Percentiles rank a stretch among this genome's conserved stretches.
Conservation (phyloP, 2,329 filamentous ascomycete genomes). For the Colletotrichum sansevieriae region DNA sequence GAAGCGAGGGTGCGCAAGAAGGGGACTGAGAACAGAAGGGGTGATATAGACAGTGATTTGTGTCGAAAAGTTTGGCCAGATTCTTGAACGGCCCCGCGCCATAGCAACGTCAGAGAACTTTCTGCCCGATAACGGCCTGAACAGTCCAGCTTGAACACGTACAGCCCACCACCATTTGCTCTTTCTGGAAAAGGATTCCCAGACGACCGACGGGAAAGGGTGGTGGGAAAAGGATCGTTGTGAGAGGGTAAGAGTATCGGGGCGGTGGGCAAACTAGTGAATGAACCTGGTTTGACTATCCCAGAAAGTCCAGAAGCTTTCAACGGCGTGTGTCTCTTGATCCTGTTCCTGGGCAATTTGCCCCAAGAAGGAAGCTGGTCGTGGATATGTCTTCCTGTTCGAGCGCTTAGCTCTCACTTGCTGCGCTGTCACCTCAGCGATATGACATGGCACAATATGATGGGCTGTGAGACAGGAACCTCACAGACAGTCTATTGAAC, state of each 20-base stretch:
- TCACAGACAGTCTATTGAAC: too few relatives aligned
- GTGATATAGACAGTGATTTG: too few relatives aligned
- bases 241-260: constrained; percentile 19
- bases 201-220: not conserved
- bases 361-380: not conserved
- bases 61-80: not conserved
- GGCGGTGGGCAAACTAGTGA: constrained; percentile 15
- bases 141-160: not conserved
- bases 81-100: not conserved
- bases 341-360: not conserved
- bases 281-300: constrained; percentile 2
- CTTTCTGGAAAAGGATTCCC: not conserved
- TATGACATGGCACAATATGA: constrained; percentile 14
- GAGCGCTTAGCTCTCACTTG: constrained; percentile 4
- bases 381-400: not conserved
- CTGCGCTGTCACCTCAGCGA: constrained; percentile 20
- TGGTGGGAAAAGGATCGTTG: not conserved
- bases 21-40: too few relatives aligned
- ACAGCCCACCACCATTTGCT: not conserved
- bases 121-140: too few relatives aligned
- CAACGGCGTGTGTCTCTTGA: not conserved
- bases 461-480: not conserved
- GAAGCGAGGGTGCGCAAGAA: too few relatives aligned
- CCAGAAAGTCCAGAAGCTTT: constrained; percentile 6
- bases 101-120: too few relatives aligned